Base-by-base conservation (phyloP, 2,329 filamentous ascomycete species). In the Monascus ruber region DNA sequence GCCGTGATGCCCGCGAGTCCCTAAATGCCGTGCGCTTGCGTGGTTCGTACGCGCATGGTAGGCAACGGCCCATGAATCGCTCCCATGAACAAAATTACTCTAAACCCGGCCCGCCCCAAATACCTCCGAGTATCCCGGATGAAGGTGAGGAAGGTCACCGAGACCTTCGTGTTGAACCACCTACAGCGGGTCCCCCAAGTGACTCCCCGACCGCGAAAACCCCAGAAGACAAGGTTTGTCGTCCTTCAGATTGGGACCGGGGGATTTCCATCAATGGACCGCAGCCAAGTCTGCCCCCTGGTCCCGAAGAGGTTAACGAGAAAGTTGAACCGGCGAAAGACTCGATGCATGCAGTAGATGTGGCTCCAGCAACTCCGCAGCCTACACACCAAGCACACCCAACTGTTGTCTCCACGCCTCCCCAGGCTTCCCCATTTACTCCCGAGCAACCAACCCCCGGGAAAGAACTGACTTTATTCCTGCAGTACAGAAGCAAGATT, bases 401-500 rank as follows among this genome's bases (percentile, higher is more conserved):
- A 9, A 38, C 47, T n/a, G 43, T 46, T 27, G 45, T 56, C 27
- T 53, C 52, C 6, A 63, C 59, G 0, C 60, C 64, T 17, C 56
- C 63, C 10, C 75, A 71, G 40, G 67, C 71, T 26, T 68, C 71
- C 37, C 72, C 72, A 33, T 77, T 76, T 46, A 60, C 66, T 26
- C 69, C 77, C 24, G 79, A 81, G 33, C 70, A 72, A 37, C 83
- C 83, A 0, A 62, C 62, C 33, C 86, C 79, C 5, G 81, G 80
- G 6, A 94, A 94, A 57, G 87, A 95, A 50, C 71, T 98, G 37
- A 96, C 89, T 0, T 68, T 98, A 31, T 98, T 96, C 59, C 63
- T 96, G 44, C 89, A 96, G 63, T 95, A 96, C 67, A 94, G 93
- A 59, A 91, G 83, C 51, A 91, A 91, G 58, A 88, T 96, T 51